Conservation (phyloP, 805 yeast genomes). For the Candida namnaoensis region DNA sequence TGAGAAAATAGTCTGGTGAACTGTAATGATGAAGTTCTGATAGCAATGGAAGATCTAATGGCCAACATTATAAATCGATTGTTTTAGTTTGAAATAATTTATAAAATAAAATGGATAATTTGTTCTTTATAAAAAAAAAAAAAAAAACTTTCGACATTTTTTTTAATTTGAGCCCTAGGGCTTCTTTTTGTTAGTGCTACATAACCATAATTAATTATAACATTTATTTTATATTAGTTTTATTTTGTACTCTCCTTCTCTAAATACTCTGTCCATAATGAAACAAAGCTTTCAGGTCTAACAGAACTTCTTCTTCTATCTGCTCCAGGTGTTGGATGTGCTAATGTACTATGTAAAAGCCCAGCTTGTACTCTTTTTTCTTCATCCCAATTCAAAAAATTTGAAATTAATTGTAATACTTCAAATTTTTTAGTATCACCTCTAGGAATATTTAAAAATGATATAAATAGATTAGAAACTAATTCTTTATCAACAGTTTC, state of each 20-base stretch:
- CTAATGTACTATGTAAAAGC: conserved; percentile 27
- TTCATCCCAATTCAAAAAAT: conserved; percentile 84
- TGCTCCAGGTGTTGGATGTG: neutral
- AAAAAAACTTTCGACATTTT: too few species aligned
- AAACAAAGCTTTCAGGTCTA: conserved; percentile 51
- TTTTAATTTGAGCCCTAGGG: too few species aligned
- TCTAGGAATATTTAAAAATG: conserved; percentile 80
- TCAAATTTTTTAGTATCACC: conserved; percentile 94
- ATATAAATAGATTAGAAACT: conserved; percentile 75
- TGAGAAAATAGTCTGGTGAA: too few species aligned
- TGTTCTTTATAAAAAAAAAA: too few species aligned
- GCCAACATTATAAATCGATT: too few species aligned
- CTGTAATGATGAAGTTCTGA: too few species aligned
- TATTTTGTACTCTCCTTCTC: conserved; percentile 55
- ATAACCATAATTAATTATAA: too few species aligned
- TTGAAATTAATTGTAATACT: conserved; percentile 76
- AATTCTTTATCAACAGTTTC: conserved; percentile 83
- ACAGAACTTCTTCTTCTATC: conserved; percentile 16
- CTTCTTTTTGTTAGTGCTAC: too few species aligned
- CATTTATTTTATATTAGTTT: neutral
- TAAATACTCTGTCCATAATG: conserved; percentile 72
- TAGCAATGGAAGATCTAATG: too few species aligned
- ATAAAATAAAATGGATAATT: neutral
- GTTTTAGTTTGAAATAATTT: conserved; percentile 20
- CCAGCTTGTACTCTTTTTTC: conserved; percentile 73